These are phyloP conservation scores for Microbotryum violaceum DNA, from an alignment of 1,284 basidiomycete genomes.

Conservation along the genomic window DNA sequence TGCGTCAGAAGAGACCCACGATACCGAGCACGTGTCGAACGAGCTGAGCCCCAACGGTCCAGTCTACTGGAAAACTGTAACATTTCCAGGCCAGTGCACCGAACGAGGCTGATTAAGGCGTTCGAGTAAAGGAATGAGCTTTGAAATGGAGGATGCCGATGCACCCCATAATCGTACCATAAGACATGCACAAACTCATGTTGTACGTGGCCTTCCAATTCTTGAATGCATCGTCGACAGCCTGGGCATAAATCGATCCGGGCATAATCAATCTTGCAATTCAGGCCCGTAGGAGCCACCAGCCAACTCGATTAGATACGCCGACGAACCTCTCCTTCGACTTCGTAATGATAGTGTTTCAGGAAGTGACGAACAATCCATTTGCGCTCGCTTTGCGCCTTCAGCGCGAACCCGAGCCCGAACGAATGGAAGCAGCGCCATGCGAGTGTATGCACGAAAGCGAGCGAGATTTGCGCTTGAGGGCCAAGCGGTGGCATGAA, in stretches of 20 bases:
- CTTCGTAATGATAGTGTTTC: conserved; percentile 62
- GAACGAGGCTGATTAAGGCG: conserved; percentile 58
- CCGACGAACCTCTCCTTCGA: conserved; percentile 14
- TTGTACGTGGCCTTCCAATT: conserved; percentile 96
- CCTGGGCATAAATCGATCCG: conserved; percentile 48
- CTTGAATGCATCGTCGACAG: conserved; percentile 80
- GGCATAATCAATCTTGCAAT: not conserved
- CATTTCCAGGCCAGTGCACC: conserved; percentile 77
- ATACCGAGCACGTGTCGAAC: conserved; percentile 77
- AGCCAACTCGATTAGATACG: not conserved
- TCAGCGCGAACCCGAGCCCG: conserved; percentile 74
- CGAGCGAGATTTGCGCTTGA: conserved; percentile 49
- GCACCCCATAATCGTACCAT: conserved; percentile 44
- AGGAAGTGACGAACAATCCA: conserved; percentile 90
- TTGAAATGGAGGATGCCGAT: no score
- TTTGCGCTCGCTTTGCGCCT: conserved; percentile 74
- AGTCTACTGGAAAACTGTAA: conserved; percentile 68
- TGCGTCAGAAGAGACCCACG: conserved; percentile 48
- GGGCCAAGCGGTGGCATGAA: conserved; percentile 29
- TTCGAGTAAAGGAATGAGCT: not conserved
- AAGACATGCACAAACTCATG: conserved; percentile 87
- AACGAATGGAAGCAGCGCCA: conserved; percentile 89
- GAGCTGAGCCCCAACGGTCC: conserved; percentile 82
- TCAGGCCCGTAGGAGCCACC: not conserved
- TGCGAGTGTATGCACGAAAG: conserved; percentile 70